phyloP scores from a whole-genome alignment of 2,329 filamentous ascomycete genomes.

The Neonectria hederae region DNA sequence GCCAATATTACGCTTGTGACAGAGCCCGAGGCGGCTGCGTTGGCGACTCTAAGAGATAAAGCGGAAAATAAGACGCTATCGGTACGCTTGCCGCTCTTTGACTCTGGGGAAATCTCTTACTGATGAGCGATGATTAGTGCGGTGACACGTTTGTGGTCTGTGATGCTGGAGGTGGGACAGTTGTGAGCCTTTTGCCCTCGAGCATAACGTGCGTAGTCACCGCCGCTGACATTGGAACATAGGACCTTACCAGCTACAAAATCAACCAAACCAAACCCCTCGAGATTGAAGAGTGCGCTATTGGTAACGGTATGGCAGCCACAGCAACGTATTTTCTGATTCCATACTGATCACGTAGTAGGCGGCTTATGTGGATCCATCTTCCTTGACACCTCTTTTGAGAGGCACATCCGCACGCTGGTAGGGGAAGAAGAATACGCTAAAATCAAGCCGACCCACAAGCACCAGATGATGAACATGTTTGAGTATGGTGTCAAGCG shows the following conservation, averaged over 20 bases:
- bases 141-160: conserved; percentile 4
- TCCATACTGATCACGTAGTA: not conserved
- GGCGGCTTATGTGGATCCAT: conserved; percentile 3
- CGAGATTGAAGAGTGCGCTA: not conserved
- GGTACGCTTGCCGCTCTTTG: not conserved
- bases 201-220: not conserved
- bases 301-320: not conserved
- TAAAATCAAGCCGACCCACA: not conserved
- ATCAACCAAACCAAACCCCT: not conserved
- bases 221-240: not conserved
- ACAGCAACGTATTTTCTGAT: not conserved
- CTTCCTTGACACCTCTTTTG: not conserved
- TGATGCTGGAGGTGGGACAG: conserved; percentile 5
- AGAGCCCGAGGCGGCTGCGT: conserved; percentile 3
- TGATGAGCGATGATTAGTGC: not conserved
- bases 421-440: not conserved
- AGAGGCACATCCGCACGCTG: not conserved
- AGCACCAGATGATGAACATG: not conserved
- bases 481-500: not conserved
- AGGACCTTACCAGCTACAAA: conserved; percentile 1
- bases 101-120: not conserved
- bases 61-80: not conserved
- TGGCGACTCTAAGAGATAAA: not conserved
- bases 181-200: not conserved
- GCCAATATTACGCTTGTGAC: not conserved